Evolutionary conservation across 2,329 filamentous ascomycete genomes (phyloP).

Genomic region (Cladosporium halotolerans): DNA sequence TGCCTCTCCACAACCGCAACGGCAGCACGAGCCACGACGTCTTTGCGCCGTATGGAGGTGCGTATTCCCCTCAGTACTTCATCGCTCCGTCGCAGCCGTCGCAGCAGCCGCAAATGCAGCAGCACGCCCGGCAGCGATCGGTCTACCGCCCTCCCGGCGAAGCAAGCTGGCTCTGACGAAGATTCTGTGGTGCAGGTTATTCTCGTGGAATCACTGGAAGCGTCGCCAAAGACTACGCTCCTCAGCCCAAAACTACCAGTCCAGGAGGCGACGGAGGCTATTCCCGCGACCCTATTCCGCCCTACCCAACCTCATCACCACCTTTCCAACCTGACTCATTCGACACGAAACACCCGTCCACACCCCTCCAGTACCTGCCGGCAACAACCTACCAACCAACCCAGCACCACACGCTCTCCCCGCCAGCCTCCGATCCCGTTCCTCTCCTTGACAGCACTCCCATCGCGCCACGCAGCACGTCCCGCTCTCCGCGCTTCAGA

Average conservation of each 20-base stretch:
- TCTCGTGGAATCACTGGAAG: constrained; percentile 14
- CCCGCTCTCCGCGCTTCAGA: constrained; percentile 14
- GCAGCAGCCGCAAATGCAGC: neutral
- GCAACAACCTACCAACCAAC: constrained; percentile 12
- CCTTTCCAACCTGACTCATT: neutral
- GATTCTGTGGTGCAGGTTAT: neutral
- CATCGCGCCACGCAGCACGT: neutral
- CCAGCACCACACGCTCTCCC: neutral
- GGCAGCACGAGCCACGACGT: constrained; percentile 23
- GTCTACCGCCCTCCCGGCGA: constrained; percentile 3
- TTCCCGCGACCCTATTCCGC: neutral
- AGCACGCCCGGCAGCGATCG: constrained; percentile 9
- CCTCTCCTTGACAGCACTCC: constrained; percentile 15
- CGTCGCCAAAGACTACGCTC: constrained; percentile 1
- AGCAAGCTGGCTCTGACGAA: constrained; percentile 3
- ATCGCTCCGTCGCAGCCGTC: constrained; percentile 22
- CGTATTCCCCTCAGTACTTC: constrained; percentile 16
- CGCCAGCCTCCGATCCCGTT: constrained; percentile 6
- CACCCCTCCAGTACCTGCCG: constrained; percentile 5
- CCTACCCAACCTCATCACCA: constrained; percentile 9
- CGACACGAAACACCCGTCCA: neutral
- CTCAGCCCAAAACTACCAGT: neutral
- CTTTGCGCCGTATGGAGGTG: constrained; percentile 26
- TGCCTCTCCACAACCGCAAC: constrained; percentile 17
- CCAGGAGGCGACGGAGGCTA: neutral